Evolutionary conservation across 805 yeast species (phyloP).

Genomic region (Kodamaea nitidulidarum): DNA sequence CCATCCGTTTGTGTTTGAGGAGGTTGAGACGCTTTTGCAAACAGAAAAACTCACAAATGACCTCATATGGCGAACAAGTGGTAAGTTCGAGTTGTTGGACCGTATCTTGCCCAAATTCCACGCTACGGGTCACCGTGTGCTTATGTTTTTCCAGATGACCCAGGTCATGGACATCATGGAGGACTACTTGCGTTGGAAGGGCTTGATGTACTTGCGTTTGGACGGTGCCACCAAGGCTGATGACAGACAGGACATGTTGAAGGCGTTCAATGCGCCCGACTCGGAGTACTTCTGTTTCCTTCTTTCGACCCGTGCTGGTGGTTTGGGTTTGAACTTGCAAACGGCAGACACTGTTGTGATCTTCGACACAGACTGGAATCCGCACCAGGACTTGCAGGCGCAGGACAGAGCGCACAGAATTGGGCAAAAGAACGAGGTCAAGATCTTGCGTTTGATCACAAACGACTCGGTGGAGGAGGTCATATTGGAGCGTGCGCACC

Average conservation of each 20-base stretch:
- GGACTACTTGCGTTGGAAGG: conserved; percentile 65
- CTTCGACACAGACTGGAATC: conserved; percentile 88
- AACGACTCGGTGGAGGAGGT: conserved; percentile 82
- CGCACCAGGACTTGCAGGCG: conserved; percentile 88
- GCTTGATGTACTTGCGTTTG: conserved; percentile 66
- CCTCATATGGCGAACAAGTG: conserved; percentile 69
- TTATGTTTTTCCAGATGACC: conserved; percentile 86
- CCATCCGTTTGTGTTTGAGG: conserved; percentile 85
- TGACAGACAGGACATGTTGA: conserved; percentile 72
- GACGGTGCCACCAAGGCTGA: conserved; percentile 85
- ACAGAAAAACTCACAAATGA: conserved; percentile 61
- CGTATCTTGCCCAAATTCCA: conserved; percentile 72
- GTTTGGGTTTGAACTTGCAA: conserved; percentile 79
- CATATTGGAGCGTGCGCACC: conserved; percentile 76
- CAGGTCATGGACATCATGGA: conserved; percentile 90
- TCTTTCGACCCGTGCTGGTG: conserved; percentile 85
- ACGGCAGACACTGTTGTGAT: conserved; percentile 85
- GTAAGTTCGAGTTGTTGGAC: conserved; percentile 77
- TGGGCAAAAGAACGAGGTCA: conserved; percentile 84
- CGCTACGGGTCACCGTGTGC: conserved; percentile 70
- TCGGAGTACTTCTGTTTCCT: conserved; percentile 78
- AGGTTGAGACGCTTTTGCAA: conserved; percentile 67
- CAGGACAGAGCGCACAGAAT: conserved; percentile 89
- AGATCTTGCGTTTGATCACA: conserved; percentile 75
- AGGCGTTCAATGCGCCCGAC: conserved; percentile 67